Percentiles rank a stretch among this genome's conserved stretches.
phyloP scores from a whole-genome alignment of 768 basidiomycete species.

The Cystofilobasidium ferigula region DNA sequence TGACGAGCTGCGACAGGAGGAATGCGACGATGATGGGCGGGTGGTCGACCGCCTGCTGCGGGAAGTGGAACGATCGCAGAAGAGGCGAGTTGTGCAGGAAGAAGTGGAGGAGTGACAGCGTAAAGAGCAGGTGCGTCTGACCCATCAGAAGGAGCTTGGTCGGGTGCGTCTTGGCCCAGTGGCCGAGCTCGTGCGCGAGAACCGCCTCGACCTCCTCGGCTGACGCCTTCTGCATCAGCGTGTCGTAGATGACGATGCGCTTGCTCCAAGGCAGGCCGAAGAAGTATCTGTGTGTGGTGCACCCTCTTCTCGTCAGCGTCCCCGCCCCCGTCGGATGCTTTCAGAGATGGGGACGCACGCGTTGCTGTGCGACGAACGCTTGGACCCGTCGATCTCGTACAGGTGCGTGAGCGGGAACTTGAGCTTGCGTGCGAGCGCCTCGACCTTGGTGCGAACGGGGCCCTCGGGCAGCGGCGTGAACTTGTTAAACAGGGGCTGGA shows the following conservation, averaged over 20 bases:
- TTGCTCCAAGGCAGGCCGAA: slow-evolving; percentile 75
- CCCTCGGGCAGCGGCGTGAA: slow-evolving; percentile 72
- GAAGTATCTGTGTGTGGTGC: slow-evolving; percentile 55
- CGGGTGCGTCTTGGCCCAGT: slow-evolving; percentile 88
- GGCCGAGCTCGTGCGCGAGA: slow-evolving; percentile 92
- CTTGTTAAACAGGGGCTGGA: slow-evolving; percentile 96
- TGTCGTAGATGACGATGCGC: slow-evolving; percentile 92
- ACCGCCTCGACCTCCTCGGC: slow-evolving; percentile 93
- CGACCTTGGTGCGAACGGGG: slow-evolving; percentile 65
- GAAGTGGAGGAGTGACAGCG: slow-evolving; percentile 77
- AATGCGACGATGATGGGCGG: slow-evolving; percentile 75
- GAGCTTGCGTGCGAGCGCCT: slow-evolving; percentile 63
- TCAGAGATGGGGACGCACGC: slow-evolving; percentile 38
- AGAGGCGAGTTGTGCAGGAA: slow-evolving; percentile 72
- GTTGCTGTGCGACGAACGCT: slow-evolving; percentile 87
- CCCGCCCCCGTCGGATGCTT: too few species aligned
- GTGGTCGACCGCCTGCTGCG: slow-evolving; percentile 49
- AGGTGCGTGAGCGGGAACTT: slow-evolving; percentile 88
- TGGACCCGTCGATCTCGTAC: slow-evolving; percentile 95
- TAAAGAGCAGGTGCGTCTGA: slow-evolving; percentile 76
- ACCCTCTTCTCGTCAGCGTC: too few species aligned
- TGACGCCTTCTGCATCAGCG: slow-evolving; percentile 79
- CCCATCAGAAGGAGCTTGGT: slow-evolving; percentile 75
- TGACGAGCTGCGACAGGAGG: slow-evolving; percentile 78
- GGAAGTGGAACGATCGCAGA: slow-evolving; percentile 69